Base-by-base conservation (phyloP, 441 rosid genomes). In the Erysimum cheiri region DNA sequence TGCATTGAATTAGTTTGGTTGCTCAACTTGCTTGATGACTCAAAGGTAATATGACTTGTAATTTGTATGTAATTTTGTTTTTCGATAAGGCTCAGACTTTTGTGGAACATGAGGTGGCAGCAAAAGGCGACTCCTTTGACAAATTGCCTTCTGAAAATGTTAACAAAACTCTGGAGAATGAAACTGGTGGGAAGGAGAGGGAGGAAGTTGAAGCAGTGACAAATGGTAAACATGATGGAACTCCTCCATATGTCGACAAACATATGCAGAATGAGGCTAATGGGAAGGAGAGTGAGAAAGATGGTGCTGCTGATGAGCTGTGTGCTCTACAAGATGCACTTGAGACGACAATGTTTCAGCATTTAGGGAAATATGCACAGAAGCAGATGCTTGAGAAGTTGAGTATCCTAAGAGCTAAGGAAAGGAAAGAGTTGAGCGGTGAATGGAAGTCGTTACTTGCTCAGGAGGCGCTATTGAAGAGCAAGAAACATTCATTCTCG, bases 381-480 rank as follows among this genome's bases (percentile, higher is more conserved):
- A 61, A 22, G 1, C 24, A 31, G 33, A 60, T 60, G 60, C 24
- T 60, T 39, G 9, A 19, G 53, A 60, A 70, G 15, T 40, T 60
- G 67, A 60, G 3, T 35, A 60, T 0, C 8, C 12, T 70, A n/a
- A n/a, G 28, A 19, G 46, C 47, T 6, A 32, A 71, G 46, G 35
- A 71, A 22, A 53, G 46, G 52, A 67, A 70, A 61, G 54, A 40
- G 62, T 1, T 61, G 37, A 53, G 62, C 36, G 31, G 28, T 8
- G 62, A 71, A 28, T 71, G 75, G 75, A 62, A 53, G 12, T 32
- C 69, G 33, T 33, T 71, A 54, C 37, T 71, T 54, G 62, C 1
- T 43, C 8, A 15, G 22, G 48, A 71, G 39, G 4, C 10, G 54
- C 54, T 17, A 12, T 9, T 71, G 24, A 28, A 15, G 49, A 54